These are phyloP conservation scores for Metschnikowia colocasiae DNA, from an alignment of 805 yeast species.

Conservation along the genomic window DNA sequence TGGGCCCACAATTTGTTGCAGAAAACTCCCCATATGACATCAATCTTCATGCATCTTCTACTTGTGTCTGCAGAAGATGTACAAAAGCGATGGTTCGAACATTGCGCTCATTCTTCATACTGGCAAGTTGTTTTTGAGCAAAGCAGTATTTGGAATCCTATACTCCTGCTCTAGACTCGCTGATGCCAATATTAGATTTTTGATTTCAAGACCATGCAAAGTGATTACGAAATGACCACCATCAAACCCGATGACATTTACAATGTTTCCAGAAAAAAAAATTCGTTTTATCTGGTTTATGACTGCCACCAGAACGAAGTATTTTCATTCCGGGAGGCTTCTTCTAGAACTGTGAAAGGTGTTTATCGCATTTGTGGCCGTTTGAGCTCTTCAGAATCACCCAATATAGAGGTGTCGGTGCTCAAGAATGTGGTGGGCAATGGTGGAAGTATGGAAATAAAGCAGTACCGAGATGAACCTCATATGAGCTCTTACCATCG, in stretches of 20 bases:
- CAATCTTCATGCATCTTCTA: background rate
- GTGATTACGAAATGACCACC: background rate
- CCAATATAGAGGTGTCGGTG: background rate
- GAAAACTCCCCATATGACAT: no score
- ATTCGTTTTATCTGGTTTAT: background rate
- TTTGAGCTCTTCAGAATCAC: background rate
- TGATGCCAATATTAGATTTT: background rate
- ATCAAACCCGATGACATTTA: background rate
- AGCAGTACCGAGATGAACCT: background rate
- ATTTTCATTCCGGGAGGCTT: background rate
- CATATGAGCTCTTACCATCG: slow-evolving; percentile 1
- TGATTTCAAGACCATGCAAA: background rate
- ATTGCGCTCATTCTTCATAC: background rate
- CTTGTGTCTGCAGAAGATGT: background rate
- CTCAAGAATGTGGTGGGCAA: slow-evolving; percentile 18
- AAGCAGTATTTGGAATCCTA: background rate
- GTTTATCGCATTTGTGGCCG: background rate
- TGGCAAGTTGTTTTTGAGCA: background rate
- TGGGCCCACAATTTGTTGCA: background rate
- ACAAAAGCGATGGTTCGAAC: background rate
- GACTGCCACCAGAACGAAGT: slow-evolving; percentile 1
- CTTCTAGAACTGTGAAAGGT: background rate
- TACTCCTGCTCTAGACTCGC: background rate
- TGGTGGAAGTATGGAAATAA: slow-evolving; percentile 18
- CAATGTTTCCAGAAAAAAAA: background rate